Evolutionary conservation across 768 basidiomycete species (phyloP), one percentile per base, ranked within the genome.

Genomic region (Phallus indusiatus): DNA sequence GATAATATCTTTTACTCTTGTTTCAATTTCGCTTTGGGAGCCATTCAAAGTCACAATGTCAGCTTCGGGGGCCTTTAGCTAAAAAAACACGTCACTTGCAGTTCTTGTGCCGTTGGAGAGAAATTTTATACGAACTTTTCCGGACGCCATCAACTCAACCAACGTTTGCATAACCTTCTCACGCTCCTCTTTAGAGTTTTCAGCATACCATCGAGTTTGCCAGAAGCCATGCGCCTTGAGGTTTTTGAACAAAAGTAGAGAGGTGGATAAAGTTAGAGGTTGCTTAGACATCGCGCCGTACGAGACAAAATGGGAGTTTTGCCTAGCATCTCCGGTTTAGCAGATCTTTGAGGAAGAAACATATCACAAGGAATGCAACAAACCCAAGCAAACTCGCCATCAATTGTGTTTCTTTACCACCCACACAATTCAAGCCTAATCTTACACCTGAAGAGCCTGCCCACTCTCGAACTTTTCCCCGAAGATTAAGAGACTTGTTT

Each of bases 221-320:
- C 89, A 91, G 69, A 85, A 90, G 5, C 89, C 91, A 53, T 81
- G 85, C 21, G 78, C 76, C 0, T 78, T 85, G 63, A 94, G 74
- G 68, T 90, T 87, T 63, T 84, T 90, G 76, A 94, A 94, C 61
- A 94, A 91, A 71, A 90, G 85, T 20, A 84, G 73, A 0, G 87
- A 86, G 0, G 88, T 85, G 1, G 92, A 87, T 20, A 94, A 68
- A 1, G 82, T 78, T 17, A 94, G 70, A 0, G 91, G 89, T 55
- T 85, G 78, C 67, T 87, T 91, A 1, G 91, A 87, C 91, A 94
- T 94, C 5, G 88, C 90, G 28, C 92, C 92, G 56, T 94, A 94
- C 0, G 92, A 90, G 8, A 93, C 84, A 12, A 93, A 76, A 62
- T 88, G 86, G 2, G 85, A 82, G 63, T 86, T 73, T 47, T 75